A percentile compares a stretch with the other conserved stretches of the same genome.
These are phyloP conservation scores for Pulveroboletus frians DNA, from an alignment of 768 basidiomycete species.

Conservation along the genomic window DNA sequence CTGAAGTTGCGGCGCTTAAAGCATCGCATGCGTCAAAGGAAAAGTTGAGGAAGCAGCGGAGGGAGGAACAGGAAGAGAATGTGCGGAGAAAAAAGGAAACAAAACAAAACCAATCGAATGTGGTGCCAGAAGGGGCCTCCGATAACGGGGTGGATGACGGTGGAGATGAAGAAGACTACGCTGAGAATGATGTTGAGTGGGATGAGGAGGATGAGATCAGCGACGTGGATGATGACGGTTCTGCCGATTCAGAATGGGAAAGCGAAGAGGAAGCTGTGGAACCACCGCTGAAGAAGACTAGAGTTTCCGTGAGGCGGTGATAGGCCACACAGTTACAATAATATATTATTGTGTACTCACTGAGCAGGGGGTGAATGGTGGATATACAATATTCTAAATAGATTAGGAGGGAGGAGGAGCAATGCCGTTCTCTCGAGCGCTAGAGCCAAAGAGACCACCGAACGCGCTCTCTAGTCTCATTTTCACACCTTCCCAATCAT, in stretches of 20 bases:
- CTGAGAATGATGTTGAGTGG: slow-evolving; percentile 38
- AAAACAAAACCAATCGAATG: slow-evolving; percentile 25
- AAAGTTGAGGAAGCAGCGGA: slow-evolving; percentile 66
- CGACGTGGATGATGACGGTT: slow-evolving; percentile 46
- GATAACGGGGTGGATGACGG: slow-evolving; percentile 41
- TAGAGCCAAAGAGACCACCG: slow-evolving; percentile 30
- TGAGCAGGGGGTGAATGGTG: neutral
- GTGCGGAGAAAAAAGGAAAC: slow-evolving; percentile 73
- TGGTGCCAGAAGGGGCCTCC: slow-evolving; percentile 28
- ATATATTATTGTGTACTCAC: slow-evolving; percentile 14
- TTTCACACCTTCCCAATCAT: slow-evolving; percentile 88
- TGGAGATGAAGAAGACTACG: slow-evolving; percentile 36
- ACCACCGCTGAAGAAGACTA: slow-evolving; percentile 53
- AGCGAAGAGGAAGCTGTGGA: slow-evolving; percentile 46
- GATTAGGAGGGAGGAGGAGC: slow-evolving; percentile 11
- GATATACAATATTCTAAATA: slow-evolving; percentile 9
- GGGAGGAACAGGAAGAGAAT: slow-evolving; percentile 89
- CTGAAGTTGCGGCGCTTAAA: slow-evolving; percentile 61
- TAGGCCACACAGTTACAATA: neutral
- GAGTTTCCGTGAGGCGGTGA: slow-evolving; percentile 45
- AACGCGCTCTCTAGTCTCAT: slow-evolving; percentile 69
- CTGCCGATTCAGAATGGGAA: slow-evolving; percentile 37
- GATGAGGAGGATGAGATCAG: slow-evolving; percentile 64
- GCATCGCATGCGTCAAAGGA: slow-evolving; percentile 74
- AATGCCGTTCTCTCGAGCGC: slow-evolving; percentile 16